Percentiles rank a stretch among this genome's conserved stretches.
Conservation (phyloP, 2,329 filamentous ascomycete genomes). For the Alternaria triticina region DNA sequence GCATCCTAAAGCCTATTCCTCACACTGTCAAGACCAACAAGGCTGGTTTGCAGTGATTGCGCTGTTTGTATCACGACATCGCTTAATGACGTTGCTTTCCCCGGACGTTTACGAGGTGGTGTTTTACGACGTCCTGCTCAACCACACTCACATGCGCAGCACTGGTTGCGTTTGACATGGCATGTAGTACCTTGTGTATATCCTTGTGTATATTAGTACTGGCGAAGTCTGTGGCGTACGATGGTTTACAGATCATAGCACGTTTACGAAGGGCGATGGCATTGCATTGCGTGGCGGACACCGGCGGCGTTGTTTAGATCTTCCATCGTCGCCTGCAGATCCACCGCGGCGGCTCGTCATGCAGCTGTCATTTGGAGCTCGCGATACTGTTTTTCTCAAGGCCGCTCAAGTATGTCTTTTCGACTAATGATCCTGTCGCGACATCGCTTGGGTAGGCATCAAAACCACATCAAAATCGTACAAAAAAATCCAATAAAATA, state of each 20-base stretch:
- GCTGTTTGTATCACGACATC: background rate
- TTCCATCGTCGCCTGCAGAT: background rate
- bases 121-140: background rate
- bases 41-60: conserved; percentile 66
- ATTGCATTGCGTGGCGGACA: background rate
- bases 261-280: background rate
- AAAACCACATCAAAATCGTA: background rate
- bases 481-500: background rate
- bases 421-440: background rate
- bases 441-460: background rate
- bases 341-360: background rate
- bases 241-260: background rate
- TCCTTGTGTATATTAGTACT: background rate
- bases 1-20: conserved; percentile 82
- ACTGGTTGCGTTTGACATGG: background rate
- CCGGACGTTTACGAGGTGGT: background rate
- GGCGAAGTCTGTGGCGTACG: background rate
- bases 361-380: background rate
- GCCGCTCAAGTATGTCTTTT: background rate
- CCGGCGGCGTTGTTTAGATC: background rate
- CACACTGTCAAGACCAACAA: conserved; percentile 88
- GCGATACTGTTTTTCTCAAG: background rate
- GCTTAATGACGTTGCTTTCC: background rate
- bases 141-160: background rate
- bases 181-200: background rate